phyloP scores from a whole-genome alignment of 1,139 yeast species.

The Meyerozyma athensensis region DNA sequence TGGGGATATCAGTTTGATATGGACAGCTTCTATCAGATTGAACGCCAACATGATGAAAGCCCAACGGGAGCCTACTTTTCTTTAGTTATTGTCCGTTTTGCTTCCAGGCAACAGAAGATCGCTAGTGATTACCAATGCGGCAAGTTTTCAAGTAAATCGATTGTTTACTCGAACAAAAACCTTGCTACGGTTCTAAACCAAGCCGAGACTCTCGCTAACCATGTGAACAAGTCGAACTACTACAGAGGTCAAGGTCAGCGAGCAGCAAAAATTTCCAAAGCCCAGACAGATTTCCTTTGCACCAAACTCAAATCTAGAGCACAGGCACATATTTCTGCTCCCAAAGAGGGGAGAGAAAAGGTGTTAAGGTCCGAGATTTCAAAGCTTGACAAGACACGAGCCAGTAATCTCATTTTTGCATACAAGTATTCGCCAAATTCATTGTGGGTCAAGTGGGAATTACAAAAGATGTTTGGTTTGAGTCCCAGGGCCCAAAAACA shows the following conservation, averaged over 20 bases:
- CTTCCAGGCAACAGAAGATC: constrained; percentile 11
- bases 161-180: constrained; percentile 12
- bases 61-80: constrained; percentile 12
- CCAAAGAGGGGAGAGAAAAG: constrained; percentile 9
- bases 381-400: constrained; percentile 28
- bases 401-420: constrained; percentile 46
- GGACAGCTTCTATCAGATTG: constrained; percentile 16
- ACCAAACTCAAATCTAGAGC: constrained; percentile 14
- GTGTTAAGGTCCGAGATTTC: constrained; percentile 18
- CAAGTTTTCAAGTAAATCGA: constrained; percentile 8
- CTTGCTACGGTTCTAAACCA: constrained; percentile 17
- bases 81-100: constrained; percentile 15
- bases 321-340: neutral
- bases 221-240: constrained; percentile 4
- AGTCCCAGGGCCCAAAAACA: neutral
- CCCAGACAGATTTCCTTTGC: constrained; percentile 16
- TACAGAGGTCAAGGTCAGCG: neutral
- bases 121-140: constrained; percentile 16
- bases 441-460: constrained; percentile 28
- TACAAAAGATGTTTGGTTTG: constrained; percentile 18
- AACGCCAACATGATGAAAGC: constrained; percentile 7
- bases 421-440: constrained; percentile 22
- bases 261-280: constrained; percentile 9
- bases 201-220: constrained; percentile 12
- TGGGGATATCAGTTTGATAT: constrained; percentile 28